These are phyloP conservation scores for Trichoderma guizhouense DNA, from an alignment of 2,329 filamentous ascomycete species.

Conservation along the genomic window DNA sequence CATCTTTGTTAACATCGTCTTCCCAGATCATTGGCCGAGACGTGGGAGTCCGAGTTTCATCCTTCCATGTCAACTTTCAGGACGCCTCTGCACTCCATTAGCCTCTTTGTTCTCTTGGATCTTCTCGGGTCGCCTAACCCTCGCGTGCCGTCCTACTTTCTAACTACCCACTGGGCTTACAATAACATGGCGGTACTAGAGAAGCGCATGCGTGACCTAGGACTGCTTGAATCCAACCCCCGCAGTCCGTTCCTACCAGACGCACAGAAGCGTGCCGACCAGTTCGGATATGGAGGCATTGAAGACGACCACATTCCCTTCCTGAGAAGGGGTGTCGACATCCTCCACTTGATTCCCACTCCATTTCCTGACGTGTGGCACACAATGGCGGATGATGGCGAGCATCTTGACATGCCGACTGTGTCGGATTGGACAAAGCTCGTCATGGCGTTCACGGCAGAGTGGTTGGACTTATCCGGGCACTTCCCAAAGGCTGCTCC, in stretches of 20 bases:
- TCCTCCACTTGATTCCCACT: slow-evolving; percentile 83
- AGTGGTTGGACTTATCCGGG: slow-evolving; percentile 79
- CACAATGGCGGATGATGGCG: slow-evolving; percentile 74
- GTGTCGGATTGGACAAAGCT: slow-evolving; percentile 86
- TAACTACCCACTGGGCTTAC: slow-evolving; percentile 92
- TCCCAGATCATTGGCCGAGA: slow-evolving; percentile 66
- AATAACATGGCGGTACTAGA: slow-evolving; percentile 71
- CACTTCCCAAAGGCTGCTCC: slow-evolving; percentile 32
- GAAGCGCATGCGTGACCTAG: slow-evolving; percentile 64
- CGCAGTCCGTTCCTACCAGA: slow-evolving; percentile 62
- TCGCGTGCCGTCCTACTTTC: slow-evolving; percentile 78
- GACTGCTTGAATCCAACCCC: slow-evolving; percentile 60
- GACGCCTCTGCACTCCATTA: slow-evolving; percentile 73
- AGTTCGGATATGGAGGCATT: slow-evolving; percentile 54
- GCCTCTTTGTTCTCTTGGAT: slow-evolving; percentile 87
- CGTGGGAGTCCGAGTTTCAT: slow-evolving; percentile 72
- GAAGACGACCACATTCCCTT: slow-evolving; percentile 93
- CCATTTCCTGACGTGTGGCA: slow-evolving; percentile 89
- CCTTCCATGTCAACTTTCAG: slow-evolving; percentile 70
- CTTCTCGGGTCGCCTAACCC: slow-evolving; percentile 72
- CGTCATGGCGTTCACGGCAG: slow-evolving; percentile 76
- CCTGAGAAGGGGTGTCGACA: slow-evolving; percentile 76
- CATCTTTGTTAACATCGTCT: neutral
- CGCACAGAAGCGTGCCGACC: slow-evolving; percentile 46
- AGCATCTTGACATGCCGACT: slow-evolving; percentile 75